Conservation (phyloP, 1,139 yeast genomes). For the Debaryomyces sp. region DNA sequence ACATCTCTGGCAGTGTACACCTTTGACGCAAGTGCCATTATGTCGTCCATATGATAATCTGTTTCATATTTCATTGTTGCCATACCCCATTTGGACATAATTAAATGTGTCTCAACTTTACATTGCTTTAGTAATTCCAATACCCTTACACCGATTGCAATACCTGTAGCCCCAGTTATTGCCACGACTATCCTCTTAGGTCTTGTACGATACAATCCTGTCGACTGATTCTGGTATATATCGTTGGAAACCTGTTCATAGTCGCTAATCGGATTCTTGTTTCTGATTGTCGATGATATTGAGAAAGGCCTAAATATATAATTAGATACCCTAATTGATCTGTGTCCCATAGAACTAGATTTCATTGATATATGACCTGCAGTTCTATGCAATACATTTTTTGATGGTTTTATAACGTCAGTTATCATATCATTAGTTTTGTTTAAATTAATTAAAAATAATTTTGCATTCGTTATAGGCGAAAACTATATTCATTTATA, state of each 20-base stretch:
- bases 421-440: neutral
- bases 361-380: neutral
- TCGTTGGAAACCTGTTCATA: neutral
- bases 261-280: neutral
- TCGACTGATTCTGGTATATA: neutral
- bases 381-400: neutral
- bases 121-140: slow-evolving; percentile 15
- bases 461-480: neutral
- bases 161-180: slow-evolving; percentile 24
- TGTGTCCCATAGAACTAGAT: neutral
- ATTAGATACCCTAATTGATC: neutral
- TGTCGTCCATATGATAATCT: slow-evolving; percentile 16
- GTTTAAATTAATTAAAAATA: neutral
- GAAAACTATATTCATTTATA: neutral
- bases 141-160: slow-evolving; percentile 17
- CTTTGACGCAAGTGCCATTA: slow-evolving; percentile 14
- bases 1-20: slow-evolving; percentile 18
- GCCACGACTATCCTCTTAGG: slow-evolving; percentile 20
- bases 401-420: neutral
- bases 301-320: slow-evolving; percentile 4
- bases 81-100: slow-evolving; percentile 22
- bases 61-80: slow-evolving; percentile 24
- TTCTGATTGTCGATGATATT: neutral
- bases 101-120: slow-evolving; percentile 19
- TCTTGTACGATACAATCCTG: slow-evolving; percentile 4